Conservation (phyloP, 257 asterid species). For the Osmanthus fragrans region DNA sequence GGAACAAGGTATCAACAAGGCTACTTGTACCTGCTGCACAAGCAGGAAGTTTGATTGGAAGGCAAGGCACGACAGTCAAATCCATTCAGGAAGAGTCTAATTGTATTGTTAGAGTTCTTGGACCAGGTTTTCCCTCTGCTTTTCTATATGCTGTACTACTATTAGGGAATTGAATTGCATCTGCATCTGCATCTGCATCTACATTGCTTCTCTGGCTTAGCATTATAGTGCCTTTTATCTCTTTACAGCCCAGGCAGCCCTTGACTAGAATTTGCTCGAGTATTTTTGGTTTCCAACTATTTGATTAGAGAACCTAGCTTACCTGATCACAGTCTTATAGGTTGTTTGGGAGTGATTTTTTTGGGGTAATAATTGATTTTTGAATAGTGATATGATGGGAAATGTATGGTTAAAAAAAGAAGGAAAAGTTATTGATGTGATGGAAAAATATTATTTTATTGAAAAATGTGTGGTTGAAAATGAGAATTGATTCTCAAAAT, state of each 20-base stretch:
- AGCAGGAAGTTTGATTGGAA: conserved; percentile 92
- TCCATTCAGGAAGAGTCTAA: conserved; percentile 90
- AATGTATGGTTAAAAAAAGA: too few relatives aligned
- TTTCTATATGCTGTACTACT: conserved; percentile 12
- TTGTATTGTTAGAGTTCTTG: conserved; percentile 89
- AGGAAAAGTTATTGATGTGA: too few relatives aligned
- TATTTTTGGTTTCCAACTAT: background rate
- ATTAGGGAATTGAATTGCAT: conserved; percentile 15
- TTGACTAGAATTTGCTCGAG: background rate
- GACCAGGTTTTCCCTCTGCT: conserved; percentile 59
- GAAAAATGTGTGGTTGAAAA: too few relatives aligned
- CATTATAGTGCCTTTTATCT: background rate
- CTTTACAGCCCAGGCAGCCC: conserved; percentile 8
- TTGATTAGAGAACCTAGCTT: background rate
- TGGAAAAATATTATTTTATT: too few relatives aligned
- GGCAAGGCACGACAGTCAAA: conserved; percentile 88
- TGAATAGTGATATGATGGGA: too few relatives aligned
- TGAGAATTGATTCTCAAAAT: too few relatives aligned
- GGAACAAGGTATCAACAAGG: conserved; percentile 74
- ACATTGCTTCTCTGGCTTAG: background rate
- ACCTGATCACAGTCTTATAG: too few relatives aligned
- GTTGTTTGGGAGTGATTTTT: too few relatives aligned
- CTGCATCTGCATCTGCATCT: background rate
- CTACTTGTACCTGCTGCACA: conserved; percentile 88
- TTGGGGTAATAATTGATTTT: too few relatives aligned